These are phyloP conservation scores for Plasmodium reichenowi DNA, from an alignment of 169 alveolate genomes.

Conservation along the genomic window DNA sequence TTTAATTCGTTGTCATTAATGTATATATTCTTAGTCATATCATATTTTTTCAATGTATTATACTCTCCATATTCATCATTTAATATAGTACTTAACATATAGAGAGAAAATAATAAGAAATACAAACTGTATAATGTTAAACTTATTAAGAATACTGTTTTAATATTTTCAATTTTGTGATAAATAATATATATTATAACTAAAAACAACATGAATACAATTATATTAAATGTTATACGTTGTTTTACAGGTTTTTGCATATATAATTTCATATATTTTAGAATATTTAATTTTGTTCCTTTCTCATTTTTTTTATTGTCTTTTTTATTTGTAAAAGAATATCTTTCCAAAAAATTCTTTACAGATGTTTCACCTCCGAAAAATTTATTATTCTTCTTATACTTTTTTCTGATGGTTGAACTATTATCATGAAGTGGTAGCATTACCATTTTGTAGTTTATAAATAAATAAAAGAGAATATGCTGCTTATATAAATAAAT, in stretches of 20 bases:
- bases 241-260: constrained; percentile 18
- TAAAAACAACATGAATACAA: constrained; percentile 6
- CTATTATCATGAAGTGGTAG: constrained; percentile 21
- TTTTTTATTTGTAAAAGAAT: neutral
- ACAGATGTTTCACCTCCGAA: neutral
- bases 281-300: constrained; percentile 9
- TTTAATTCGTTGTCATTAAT: constrained; percentile 1
- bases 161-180: constrained; percentile 15
- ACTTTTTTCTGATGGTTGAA: neutral
- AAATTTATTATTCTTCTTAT: neutral
- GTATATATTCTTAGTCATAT: neutral
- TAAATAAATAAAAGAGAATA: too few relatives aligned
- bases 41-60: constrained; percentile 1
- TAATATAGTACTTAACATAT: constrained; percentile 47
- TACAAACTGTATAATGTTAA: constrained; percentile 29
- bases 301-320: neutral
- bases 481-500: too few relatives aligned
- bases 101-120: constrained; percentile 34
- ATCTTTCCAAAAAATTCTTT: constrained; percentile 7
- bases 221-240: constrained; percentile 16
- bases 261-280: constrained; percentile 15
- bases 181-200: constrained; percentile 21
- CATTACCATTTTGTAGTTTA: constrained; percentile 7
- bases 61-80: constrained; percentile 26
- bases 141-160: constrained; percentile 27